Percentiles rank a stretch among this genome's conserved stretches.
phyloP scores from a whole-genome alignment of 2,329 filamentous ascomycete genomes.

The Nemania diffusa region DNA sequence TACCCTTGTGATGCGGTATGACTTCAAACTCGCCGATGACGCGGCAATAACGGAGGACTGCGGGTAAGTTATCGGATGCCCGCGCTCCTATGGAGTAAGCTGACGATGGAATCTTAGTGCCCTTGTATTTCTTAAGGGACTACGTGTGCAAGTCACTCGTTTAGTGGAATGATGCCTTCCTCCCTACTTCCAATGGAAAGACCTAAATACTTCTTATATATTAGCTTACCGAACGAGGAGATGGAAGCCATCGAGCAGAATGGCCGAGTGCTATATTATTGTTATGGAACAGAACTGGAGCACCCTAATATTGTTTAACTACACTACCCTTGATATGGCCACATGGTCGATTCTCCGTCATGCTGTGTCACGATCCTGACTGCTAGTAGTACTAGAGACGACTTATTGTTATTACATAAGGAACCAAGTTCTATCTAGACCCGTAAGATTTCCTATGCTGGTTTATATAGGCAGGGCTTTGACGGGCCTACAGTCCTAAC shows the following conservation, averaged over 20 bases:
- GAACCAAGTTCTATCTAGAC: no score
- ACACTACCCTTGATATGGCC: no score
- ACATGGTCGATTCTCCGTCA: no score
- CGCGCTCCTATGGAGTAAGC: not conserved
- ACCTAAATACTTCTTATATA: not conserved
- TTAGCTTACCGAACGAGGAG: not conserved
- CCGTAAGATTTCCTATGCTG: no score
- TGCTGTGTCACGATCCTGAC: no score
- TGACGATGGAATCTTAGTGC: constrained; percentile 9
- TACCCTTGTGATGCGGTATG: constrained; percentile 33
- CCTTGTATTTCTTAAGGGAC: constrained; percentile 23
- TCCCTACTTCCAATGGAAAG: not conserved
- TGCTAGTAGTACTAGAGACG: no score
- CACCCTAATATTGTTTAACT: no score
- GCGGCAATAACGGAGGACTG: constrained; percentile 19
- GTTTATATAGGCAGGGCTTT: no score
- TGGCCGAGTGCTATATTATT: no score
- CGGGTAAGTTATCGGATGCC: constrained; percentile 17
- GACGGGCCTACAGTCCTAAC: no score
- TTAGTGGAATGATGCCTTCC: not conserved
- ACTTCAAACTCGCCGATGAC: constrained; percentile 28
- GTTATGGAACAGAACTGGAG: no score
- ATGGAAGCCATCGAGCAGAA: not conserved
- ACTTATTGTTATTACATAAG: no score
- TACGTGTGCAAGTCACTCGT: constrained; percentile 20